phyloP scores from a whole-genome alignment of 2,329 filamentous ascomycete genomes.

The Botrytis paeoniae region DNA sequence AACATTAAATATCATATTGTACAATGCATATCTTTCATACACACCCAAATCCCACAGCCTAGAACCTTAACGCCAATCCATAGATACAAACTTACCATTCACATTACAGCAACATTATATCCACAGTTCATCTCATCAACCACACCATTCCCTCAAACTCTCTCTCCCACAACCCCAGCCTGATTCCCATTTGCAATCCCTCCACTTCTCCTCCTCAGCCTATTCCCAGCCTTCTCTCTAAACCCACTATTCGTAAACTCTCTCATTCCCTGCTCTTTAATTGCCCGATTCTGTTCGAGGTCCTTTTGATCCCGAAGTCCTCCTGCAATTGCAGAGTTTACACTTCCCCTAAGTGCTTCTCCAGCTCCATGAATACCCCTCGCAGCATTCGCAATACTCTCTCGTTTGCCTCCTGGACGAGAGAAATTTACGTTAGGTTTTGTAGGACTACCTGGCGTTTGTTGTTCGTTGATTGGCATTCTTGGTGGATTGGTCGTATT shows the following conservation, averaged over 20 bases:
- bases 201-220: constrained; percentile 44
- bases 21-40: neutral
- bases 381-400: neutral
- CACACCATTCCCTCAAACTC: neutral
- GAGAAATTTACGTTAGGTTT: constrained; percentile 12
- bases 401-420: constrained; percentile 7
- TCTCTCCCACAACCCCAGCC: neutral
- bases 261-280: constrained; percentile 17
- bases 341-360: constrained; percentile 13
- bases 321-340: constrained; percentile 14
- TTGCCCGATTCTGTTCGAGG: constrained; percentile 1
- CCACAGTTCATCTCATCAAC: neutral
- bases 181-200: neutral
- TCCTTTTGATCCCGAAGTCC: constrained; percentile 13
- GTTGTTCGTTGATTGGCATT: constrained; percentile 1
- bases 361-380: constrained; percentile 19
- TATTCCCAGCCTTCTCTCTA: constrained; percentile 87
- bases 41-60: neutral
- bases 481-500: neutral
- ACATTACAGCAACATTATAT: neutral
- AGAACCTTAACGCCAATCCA: neutral
- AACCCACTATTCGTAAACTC: constrained; percentile 61
- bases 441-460: neutral
- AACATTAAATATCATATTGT: neutral
- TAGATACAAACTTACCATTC: neutral